Base-by-base conservation (phyloP, 306 rosid species). In the Crotalaria pallida region DNA sequence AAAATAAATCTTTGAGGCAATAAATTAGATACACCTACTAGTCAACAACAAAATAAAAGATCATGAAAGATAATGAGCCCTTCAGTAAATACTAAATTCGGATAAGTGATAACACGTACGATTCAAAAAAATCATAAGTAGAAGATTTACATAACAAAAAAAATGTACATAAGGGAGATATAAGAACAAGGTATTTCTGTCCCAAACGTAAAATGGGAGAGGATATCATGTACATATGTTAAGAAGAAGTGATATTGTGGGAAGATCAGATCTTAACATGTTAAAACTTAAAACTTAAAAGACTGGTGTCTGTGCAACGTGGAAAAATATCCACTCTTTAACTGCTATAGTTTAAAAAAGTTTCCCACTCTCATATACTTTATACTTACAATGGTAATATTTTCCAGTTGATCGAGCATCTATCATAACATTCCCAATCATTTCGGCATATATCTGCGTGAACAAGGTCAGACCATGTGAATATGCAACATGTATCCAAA, bases 341-440 rank as follows among this genome's bases (percentile, higher is more conserved):
- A 71, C 67, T 66, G 68, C 58, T 13, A 70, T 22, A 66, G 29
- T 15, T 62, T 27, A 62, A 49, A 56, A 63, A 17, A 18, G 24
- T 16, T 62, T 29, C 48, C 57, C 50, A 22, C 29, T 27, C 17
- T 11, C n/a, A 23, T 36, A 63, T 38, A 29, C 0, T 29, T 29
- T 29, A 29, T 76, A 88, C 96, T 68, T 81, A 94, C 97, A 94
- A 56, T 94, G 99, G 80, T 94, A 94, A 76, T 94, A 87, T 83
- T 94, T 94, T 79, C 99, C 99, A 26, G 96, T 91, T 67, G 99
- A 95, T 59, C 97, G 87, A 34, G 99, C 97, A 89, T 95, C 99
- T 53, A 82, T 77, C 97, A 95, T 95, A 79, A 95, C 96, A 84
- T 95, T 95, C 74, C 99, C 99, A 79, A 95, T 95, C 99, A 91